Evolutionary conservation across 441 rosid genomes (phyloP).

Genomic region (Populus tomentosa): DNA sequence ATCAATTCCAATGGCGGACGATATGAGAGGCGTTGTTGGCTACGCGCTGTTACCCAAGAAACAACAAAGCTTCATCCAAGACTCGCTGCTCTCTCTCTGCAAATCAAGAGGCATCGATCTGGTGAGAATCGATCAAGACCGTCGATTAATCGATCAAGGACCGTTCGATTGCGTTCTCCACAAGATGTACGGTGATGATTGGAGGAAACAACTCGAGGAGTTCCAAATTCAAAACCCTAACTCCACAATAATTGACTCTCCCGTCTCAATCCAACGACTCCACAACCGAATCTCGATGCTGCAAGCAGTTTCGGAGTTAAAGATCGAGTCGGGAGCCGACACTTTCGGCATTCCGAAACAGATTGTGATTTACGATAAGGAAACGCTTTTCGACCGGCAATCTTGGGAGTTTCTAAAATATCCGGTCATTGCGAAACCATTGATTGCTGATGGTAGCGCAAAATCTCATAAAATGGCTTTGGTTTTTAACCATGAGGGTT

Average conservation of each 20-base stretch:
- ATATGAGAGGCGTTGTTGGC: conserved; percentile 36
- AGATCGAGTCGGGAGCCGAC: conserved; percentile 25
- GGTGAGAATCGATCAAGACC: conserved; percentile 30
- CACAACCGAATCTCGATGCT: conserved; percentile 62
- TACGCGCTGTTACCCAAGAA: conserved; percentile 57
- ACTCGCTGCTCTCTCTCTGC: conserved; percentile 36
- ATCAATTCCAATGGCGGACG: conserved; percentile 5
- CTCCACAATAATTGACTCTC: conserved; percentile 38
- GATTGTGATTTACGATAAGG: conserved; percentile 53
- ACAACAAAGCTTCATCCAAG: conserved; percentile 50
- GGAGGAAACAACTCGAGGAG: conserved; percentile 37
- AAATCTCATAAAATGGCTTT: conserved; percentile 55
- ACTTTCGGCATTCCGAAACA: conserved; percentile 54
- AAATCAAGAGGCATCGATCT: conserved; percentile 44
- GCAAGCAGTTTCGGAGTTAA: conserved; percentile 42
- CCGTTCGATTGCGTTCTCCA: conserved; percentile 59
- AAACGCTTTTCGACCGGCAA: conserved; percentile 32
- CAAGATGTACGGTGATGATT: conserved; percentile 53
- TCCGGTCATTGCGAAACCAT: conserved; percentile 59
- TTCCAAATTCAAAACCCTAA: conserved; percentile 33
- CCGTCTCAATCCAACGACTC: conserved; percentile 40
- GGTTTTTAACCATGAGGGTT: conserved; percentile 45
- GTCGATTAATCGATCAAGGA: conserved; percentile 40
- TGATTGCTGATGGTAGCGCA: conserved; percentile 51
- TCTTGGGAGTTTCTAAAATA: conserved; percentile 42